Evolutionary conservation across 2,329 filamentous ascomycete species (phyloP).

Genomic region (Colletotrichum chrysophilum): DNA sequence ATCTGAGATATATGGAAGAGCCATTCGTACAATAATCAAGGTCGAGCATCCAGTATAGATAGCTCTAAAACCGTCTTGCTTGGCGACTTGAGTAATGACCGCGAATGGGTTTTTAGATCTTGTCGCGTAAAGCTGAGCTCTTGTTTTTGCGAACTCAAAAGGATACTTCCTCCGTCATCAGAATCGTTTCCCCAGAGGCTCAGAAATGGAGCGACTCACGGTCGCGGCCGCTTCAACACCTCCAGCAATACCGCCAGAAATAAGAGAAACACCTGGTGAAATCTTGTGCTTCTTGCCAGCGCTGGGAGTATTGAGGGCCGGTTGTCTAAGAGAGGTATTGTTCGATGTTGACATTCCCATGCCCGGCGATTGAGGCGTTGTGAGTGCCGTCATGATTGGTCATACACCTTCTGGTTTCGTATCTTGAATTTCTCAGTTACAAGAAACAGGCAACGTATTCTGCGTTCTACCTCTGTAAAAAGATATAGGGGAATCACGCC

Average conservation of each 20-base stretch:
- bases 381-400: background rate
- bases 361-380: background rate
- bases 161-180: conserved; percentile 53
- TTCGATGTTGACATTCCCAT: background rate
- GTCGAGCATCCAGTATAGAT: conserved; percentile 69
- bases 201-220: conserved; percentile 27
- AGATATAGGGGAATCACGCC: background rate
- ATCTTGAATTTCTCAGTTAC: background rate
- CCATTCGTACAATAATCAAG: conserved; percentile 48
- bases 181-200: background rate
- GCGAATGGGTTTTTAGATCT: conserved; percentile 58
- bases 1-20: background rate
- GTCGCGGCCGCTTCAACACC: conserved; percentile 58
- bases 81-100: conserved; percentile 59
- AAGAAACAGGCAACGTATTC: background rate
- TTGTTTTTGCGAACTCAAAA: conserved; percentile 72
- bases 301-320: background rate
- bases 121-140: conserved; percentile 57
- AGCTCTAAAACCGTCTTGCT: conserved; percentile 59
- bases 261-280: conserved; percentile 48
- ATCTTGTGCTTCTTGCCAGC: conserved; percentile 26
- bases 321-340: background rate
- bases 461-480: background rate
- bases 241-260: conserved; percentile 56
- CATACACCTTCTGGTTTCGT: background rate